phyloP scores from a whole-genome alignment of 257 asterid genomes.

The Gentiana macrophylla region DNA sequence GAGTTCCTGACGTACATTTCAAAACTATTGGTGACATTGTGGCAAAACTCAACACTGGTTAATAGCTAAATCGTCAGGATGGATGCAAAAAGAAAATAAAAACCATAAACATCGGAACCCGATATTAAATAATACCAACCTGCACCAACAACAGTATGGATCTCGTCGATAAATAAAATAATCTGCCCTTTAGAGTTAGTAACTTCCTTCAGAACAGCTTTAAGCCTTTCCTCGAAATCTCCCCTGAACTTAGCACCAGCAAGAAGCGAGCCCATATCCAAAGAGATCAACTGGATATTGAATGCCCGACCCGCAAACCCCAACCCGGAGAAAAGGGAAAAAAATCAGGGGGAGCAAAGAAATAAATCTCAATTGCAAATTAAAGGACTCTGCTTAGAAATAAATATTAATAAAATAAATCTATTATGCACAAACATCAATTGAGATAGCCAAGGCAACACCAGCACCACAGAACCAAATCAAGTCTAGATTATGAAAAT shows the following conservation, averaged over 20 bases:
- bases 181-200: constrained; percentile 82
- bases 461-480: background rate
- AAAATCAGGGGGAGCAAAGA: too few relatives aligned
- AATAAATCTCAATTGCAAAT: background rate
- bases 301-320: background rate
- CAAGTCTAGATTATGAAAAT: too few relatives aligned
- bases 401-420: background rate
- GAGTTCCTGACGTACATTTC: too few relatives aligned
- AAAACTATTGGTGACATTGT: too few relatives aligned
- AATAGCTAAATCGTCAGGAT: too few relatives aligned
- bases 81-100: too few relatives aligned
- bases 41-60: too few relatives aligned
- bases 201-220: constrained; percentile 87
- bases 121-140: constrained; percentile 25
- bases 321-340: background rate
- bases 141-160: constrained; percentile 96
- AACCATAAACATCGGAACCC: too few relatives aligned
- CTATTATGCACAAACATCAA: background rate
- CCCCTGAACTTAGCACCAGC: constrained; percentile 94
- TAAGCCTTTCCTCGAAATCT: constrained; percentile 89
- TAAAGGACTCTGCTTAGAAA: background rate
- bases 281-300: constrained; percentile 55
- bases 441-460: too few relatives aligned
- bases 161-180: constrained; percentile 84
- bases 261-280: constrained; percentile 90